Base-by-base conservation (phyloP, 805 yeast genomes). In the Nakazawaea peltata region DNA sequence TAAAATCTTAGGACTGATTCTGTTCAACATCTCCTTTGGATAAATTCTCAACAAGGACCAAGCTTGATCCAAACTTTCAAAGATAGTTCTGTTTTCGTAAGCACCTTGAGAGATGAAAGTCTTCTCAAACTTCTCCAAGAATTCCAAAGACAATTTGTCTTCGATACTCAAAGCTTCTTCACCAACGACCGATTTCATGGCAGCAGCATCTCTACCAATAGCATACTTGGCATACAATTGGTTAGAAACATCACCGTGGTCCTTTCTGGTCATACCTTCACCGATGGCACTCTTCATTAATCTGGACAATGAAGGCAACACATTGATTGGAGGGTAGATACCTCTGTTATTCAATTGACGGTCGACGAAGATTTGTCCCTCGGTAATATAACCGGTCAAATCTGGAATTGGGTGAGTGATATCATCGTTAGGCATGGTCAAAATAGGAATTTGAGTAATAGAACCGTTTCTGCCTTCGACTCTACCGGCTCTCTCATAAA, bases 111-210 rank as follows among this genome's bases (percentile, higher is more conserved):
- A 55, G 51, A 92, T 86, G 54, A 94, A 94, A 36, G 90, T 82
- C 72, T 84, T 86, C 65, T 92, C 99, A 51, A 92, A 92, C 68
- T 92, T 92, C 59, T 94, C 98, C 67, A 92, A 77, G 60, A 92
- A 92, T 69, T 92, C 99, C 56, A 92, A 74, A 3, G 98, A 92
- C 46, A 92, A 73, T 67, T 94, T 94, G 66, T 92, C 99, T 63
- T 92, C 99, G 45, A 85, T 85, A 23, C 97, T 87, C 54, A 92
- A 71, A 24, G 99, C 98, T 65, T 92, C 99, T 65, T 92, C 99
- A 77, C 99, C 99, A 50, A 92, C 99, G 48, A 92, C 99, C 11
- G 98, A 95, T 69, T 92, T 92, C 99, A 92, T 92, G 50, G 98
- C 97, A 33, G 98, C 98, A 19, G 99, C 99, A 65, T 92, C 99